Evolutionary conservation across 179 eudicot genomes (phyloP).

Genomic region (Silene vulgaris): DNA sequence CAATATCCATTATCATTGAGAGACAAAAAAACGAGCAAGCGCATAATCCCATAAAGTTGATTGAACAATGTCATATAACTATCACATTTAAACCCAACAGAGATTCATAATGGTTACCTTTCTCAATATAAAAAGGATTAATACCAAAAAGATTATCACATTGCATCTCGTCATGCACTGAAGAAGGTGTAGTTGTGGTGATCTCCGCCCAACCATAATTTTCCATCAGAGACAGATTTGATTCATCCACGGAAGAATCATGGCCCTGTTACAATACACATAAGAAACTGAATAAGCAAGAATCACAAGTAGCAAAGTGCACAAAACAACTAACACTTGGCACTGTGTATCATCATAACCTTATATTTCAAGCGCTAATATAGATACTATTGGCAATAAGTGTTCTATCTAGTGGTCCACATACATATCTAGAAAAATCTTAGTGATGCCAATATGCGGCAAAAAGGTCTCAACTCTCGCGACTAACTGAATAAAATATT

Average conservation of each 20-base stretch:
- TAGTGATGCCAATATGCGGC: neutral
- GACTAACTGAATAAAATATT: neutral
- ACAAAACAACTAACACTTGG: neutral
- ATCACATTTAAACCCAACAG: neutral
- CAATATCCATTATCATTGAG: neutral
- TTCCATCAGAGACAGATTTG: conserved; percentile 35
- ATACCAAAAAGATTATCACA: conserved; percentile 64
- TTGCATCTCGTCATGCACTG: conserved; percentile 37
- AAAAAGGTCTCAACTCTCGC: neutral
- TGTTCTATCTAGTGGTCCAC: neutral
- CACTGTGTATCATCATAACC: neutral
- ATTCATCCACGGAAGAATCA: conserved; percentile 25
- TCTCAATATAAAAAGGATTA: conserved; percentile 75
- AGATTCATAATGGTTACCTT: conserved; percentile 37
- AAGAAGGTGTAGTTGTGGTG: conserved; percentile 21
- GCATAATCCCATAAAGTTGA: neutral
- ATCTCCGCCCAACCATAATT: conserved; percentile 65
- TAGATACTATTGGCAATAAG: neutral
- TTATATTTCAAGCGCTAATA: conserved; percentile 1
- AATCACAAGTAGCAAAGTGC: neutral
- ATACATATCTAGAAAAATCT: neutral
- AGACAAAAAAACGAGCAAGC: neutral
- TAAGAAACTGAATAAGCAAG: neutral
- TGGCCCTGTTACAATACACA: conserved; percentile 36
- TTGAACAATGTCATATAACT: neutral